Percentiles rank a stretch among this genome's conserved stretches.
Conservation (phyloP, 1,139 yeast species). For the Blastobotrys serpentis region DNA sequence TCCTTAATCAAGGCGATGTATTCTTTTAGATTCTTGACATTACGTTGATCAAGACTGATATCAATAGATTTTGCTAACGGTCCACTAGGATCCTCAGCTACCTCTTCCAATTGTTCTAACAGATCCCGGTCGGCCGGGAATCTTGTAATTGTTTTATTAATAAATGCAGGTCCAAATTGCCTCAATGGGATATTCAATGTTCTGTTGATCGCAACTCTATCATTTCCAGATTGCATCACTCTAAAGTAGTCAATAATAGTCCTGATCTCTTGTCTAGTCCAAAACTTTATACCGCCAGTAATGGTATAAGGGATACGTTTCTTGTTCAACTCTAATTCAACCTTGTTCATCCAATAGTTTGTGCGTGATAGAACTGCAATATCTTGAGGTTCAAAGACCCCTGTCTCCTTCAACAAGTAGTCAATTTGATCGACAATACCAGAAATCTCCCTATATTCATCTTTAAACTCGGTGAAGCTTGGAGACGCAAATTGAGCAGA, state of each 20-base stretch:
- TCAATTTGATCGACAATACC: conserved; percentile 57
- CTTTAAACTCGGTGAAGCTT: conserved; percentile 43
- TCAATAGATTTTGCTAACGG: conserved; percentile 11
- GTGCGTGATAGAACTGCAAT: conserved; percentile 71
- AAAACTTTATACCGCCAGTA: conserved; percentile 71
- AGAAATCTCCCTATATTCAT: conserved; percentile 54
- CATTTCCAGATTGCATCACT: conserved; percentile 56
- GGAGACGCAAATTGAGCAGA: conserved; percentile 37
- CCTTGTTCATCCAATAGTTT: conserved; percentile 52
- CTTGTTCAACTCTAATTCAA: conserved; percentile 61
- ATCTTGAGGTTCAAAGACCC: conserved; percentile 49
- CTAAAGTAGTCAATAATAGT: conserved; percentile 63
- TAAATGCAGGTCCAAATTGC: conserved; percentile 66
- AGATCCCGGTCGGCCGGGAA: conserved; percentile 8
- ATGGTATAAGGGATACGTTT: conserved; percentile 62
- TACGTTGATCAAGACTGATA: conserved; percentile 3
- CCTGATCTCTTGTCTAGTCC: conserved; percentile 73
- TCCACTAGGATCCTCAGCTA: conserved; percentile 9
- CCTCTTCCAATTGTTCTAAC: conserved; percentile 16
- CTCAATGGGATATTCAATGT: conserved; percentile 60
- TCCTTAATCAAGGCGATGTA: conserved; percentile 40
- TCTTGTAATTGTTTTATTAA: conserved; percentile 33
- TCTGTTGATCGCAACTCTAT: conserved; percentile 57
- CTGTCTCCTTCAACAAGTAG: conserved; percentile 29
- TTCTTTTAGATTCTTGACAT: conserved; percentile 24